Evolutionary conservation across 352 stramenopile genomes (phyloP), one percentile per base, ranked within the genome.

Genomic region (Pythium oligandrum): DNA sequence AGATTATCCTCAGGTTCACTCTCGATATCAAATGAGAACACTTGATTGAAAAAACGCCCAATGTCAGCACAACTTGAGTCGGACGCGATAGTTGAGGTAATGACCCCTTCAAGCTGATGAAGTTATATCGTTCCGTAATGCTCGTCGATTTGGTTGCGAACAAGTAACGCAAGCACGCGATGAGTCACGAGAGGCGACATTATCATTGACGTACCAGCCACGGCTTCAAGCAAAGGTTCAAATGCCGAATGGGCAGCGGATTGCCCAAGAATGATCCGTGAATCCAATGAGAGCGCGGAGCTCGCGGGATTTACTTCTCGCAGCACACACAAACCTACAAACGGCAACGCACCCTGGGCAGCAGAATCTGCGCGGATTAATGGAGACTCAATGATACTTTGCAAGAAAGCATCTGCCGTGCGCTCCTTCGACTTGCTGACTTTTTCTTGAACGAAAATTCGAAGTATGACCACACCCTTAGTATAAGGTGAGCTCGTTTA

Each of bases 241-340:
- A 64, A 12, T 33, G 52, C 44, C 34, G 44, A 38, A 3, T 63
- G 57, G 1, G 51, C 32, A n/a, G 53, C 50, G 12, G 57, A 55
- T 10, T 50, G 26, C 3, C 51, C 45, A 26, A 40, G 38, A 2
- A 11, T 40, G 1, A 59, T 7, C n/a, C 6, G 31, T 32, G 40
- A 26, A 33, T 42, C 26, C 26, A 57, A 17, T 4, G 8, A 58
- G 8, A 58, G 38, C 7, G 48, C 30, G n/a, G 51, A 44, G 8
- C 55, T 40, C 1, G 34, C 38, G 32, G 44, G 53, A 7, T 44
- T 53, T n/a, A 44, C 26, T 31, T 60, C 62, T 32, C 57, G 57
- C 34, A 66, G 53, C 0, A 45, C 56, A 4, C 58, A 40, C 39
- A 65, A 44, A 5, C 61, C 56, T 11, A 69, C 34, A n/a, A 69